A percentile compares a stretch with the other conserved stretches of the same genome.
phyloP scores from a whole-genome alignment of 2,329 filamentous ascomycete genomes.

The Penicillium sp. region DNA sequence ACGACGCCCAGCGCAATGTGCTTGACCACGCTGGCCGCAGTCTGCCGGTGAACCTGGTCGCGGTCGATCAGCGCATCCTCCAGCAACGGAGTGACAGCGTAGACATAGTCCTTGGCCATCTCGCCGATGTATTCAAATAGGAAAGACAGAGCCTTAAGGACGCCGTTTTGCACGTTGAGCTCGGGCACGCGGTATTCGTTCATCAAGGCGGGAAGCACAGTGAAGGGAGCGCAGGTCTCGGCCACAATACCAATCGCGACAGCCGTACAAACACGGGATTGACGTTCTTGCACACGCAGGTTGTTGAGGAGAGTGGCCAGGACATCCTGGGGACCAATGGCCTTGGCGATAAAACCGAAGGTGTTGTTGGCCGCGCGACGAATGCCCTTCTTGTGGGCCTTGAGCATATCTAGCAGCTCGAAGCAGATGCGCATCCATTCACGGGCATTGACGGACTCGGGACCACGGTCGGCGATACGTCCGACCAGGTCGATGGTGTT shows the following conservation, averaged over 20 bases:
- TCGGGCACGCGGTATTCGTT: constrained; percentile 98
- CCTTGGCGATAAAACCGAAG: constrained; percentile 98
- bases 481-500: constrained; percentile 98
- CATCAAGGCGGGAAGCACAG: constrained; percentile 96
- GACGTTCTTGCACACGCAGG: constrained; percentile 91
- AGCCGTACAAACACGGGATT: constrained; percentile 96
- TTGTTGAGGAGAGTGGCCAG: constrained; percentile 95
- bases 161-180: constrained; percentile 97
- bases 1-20: constrained; percentile 97
- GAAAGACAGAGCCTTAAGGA: constrained; percentile 94
- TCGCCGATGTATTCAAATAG: constrained; percentile 99
- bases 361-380: constrained; percentile 98
- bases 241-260: constrained; percentile 98
- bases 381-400: constrained; percentile 99
- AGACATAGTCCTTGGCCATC: constrained; percentile 99
- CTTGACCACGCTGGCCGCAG: constrained; percentile 93
- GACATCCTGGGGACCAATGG: constrained; percentile 96
- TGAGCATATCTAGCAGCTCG: constrained; percentile 97
- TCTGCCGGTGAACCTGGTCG: constrained; percentile 96
- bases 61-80: constrained; percentile 97
- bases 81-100: constrained; percentile 90
- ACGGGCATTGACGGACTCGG: constrained; percentile 91
- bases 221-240: constrained; percentile 97
- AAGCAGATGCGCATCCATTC: constrained; percentile 99
- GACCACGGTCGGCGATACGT: constrained; percentile 93